Evolutionary conservation across 1,284 basidiomycete species (phyloP).

Genomic region (Omphalotus olearius): DNA sequence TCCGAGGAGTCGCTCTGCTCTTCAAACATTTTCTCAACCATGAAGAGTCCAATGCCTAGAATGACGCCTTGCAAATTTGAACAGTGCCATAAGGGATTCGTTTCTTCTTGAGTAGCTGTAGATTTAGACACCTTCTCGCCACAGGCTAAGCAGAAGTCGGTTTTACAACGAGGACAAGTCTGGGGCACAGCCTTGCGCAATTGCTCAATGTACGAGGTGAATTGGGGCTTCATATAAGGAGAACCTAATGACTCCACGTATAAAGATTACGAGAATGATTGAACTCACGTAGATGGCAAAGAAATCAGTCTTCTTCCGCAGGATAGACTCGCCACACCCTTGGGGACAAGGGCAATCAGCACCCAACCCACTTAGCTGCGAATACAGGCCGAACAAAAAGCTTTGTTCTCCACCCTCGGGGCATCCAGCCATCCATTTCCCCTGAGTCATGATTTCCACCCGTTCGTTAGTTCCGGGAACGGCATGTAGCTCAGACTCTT

Average conservation of each 20-base stretch:
- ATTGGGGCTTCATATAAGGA: conserved; percentile 50
- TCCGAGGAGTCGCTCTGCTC: conserved; percentile 48
- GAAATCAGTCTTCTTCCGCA: conserved; percentile 70
- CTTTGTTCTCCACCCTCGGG: conserved; percentile 89
- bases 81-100: conserved; percentile 78
- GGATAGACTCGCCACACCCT: conserved; percentile 58
- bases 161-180: conserved; percentile 62
- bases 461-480: conserved; percentile 42
- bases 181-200: conserved; percentile 54
- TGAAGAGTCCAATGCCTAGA: conserved; percentile 78
- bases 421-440: conserved; percentile 96
- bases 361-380: conserved; percentile 50
- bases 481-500: conserved; percentile 57
- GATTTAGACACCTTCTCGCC: conserved; percentile 57
- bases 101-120: conserved; percentile 31
- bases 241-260: conserved; percentile 7
- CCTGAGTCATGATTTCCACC: conserved; percentile 74
- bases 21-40: conserved; percentile 67
- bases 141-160: conserved; percentile 79
- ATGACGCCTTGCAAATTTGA: conserved; percentile 83
- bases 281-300: conserved; percentile 75
- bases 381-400: conserved; percentile 82
- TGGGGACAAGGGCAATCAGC: conserved; percentile 66
- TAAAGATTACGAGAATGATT: neutral
- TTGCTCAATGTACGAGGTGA: conserved; percentile 64